Percentiles rank a stretch among this genome's conserved stretches.
Evolutionary conservation across 352 stramenopile genomes (phyloP).

Genomic region (Thalassiosira ordinaria): DNA sequence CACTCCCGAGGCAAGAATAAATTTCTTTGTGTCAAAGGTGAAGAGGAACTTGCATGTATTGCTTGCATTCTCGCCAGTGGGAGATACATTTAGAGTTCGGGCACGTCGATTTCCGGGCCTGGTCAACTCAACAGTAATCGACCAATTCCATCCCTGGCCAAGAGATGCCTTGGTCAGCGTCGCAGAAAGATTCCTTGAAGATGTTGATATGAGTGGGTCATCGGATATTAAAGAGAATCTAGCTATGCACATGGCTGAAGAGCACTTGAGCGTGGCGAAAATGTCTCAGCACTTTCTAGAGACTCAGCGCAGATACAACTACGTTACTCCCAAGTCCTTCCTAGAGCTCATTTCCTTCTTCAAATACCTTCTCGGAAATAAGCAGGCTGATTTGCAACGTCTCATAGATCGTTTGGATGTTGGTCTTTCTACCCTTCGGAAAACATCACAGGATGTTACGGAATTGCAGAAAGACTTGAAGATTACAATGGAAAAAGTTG

Average conservation of each 20-base stretch:
- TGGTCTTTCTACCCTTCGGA: constrained; percentile 94
- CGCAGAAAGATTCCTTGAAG: constrained; percentile 93
- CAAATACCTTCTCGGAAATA: constrained; percentile 94
- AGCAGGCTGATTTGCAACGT: constrained; percentile 93
- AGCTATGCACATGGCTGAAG: constrained; percentile 96
- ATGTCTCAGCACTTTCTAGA: constrained; percentile 95
- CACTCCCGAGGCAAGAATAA: constrained; percentile 92
- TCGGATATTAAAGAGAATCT: constrained; percentile 89
- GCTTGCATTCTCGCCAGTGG: constrained; percentile 97
- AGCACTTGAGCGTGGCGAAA: constrained; percentile 96
- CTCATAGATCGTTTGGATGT: constrained; percentile 97
- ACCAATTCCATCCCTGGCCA: constrained; percentile 98
- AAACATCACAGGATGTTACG: constrained; percentile 95
- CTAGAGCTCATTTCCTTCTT: constrained; percentile 98
- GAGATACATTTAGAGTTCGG: constrained; percentile 94
- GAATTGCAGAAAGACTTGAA: constrained; percentile 95
- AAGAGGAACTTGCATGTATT: constrained; percentile 95
- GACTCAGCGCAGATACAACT: constrained; percentile 96
- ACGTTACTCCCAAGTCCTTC: constrained; percentile 98
- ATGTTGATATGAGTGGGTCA: constrained; percentile 91
- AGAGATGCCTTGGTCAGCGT: constrained; percentile 96
- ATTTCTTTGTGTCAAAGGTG: constrained; percentile 95
- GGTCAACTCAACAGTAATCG: constrained; percentile 97
- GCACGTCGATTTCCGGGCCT: constrained; percentile 95
- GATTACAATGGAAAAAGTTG: constrained; percentile 94